Base-by-base conservation (phyloP, 2,329 filamentous ascomycete species). In the Penicillium sp. region DNA sequence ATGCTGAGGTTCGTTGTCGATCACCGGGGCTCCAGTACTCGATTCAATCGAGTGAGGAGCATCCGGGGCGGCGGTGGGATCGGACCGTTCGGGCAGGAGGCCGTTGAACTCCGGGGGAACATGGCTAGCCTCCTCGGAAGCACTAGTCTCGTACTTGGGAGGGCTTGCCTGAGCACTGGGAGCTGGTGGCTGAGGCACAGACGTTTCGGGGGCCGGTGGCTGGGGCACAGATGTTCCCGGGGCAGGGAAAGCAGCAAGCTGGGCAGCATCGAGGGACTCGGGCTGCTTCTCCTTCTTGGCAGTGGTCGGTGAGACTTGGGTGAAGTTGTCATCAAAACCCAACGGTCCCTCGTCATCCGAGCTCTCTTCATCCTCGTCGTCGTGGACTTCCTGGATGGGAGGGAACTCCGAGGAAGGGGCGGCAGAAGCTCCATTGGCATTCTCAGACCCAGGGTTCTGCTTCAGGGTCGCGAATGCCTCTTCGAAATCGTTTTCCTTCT, bases 261-360 rank as follows among this genome's bases (percentile, higher is more conserved):
- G 71, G 60, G 65, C 68, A 53, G 60, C 72, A 57, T 64, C 75
- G 54, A 66, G 74, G 46, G 56, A 67, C 53, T 65, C 66, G 28
- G 57, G 64, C 53, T 63, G 61, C 42, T 62, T 55, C 33, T 62
- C 63, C 22, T 63, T 62, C 40, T 66, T 58, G n/a, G 54, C 54
- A 42, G 61, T 63, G 5, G 64, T 63, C 1, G 78, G 72, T 39
- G 76, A 80, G 27, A 82, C 81, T 13, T 89, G 84, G 0, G 88
- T 86, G 68, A 97, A 97, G 70, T 96, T 87, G 67, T 99, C 94
- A 44, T 95, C 92, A 66, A 97, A 97, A 0, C 92, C 90, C 62
- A 74, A 52, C 27, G 65, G 66, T 6, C 63, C 76, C 38, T 89
- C 90, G 44, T 83, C 82, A 43, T 90, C 89, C 53, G 84, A 88